phyloP scores from a whole-genome alignment of 768 basidiomycete genomes.

The Suillus cothurnatus region DNA sequence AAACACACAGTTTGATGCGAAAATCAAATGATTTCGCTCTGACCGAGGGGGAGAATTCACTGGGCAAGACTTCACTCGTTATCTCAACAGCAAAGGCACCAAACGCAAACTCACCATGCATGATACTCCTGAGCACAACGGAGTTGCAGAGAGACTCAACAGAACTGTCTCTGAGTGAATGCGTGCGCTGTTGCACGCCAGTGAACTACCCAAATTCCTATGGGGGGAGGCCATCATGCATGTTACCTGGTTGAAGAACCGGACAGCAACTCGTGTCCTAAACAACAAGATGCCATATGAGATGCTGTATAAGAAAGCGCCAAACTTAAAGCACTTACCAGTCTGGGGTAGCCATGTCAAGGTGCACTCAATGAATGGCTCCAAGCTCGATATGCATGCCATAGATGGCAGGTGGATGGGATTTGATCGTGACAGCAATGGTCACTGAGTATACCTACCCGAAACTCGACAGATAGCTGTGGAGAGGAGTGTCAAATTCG shows the following conservation, averaged over 20 bases:
- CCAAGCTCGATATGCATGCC: no score
- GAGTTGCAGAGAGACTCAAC: conserved; percentile 44
- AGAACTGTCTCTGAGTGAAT: conserved; percentile 36
- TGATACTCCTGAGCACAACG: conserved; percentile 47
- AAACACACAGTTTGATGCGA: conserved; percentile 30
- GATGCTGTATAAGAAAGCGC: conserved; percentile 11
- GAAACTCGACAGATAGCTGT: conserved; percentile 9
- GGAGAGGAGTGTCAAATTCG: conserved; percentile 16
- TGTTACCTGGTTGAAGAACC: conserved; percentile 37
- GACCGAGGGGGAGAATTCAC: conserved; percentile 49
- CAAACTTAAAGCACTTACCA: conserved; percentile 14
- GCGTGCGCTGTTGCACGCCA: conserved; percentile 37
- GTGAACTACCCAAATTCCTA: conserved; percentile 36
- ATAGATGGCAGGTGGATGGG: no score
- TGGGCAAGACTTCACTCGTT: conserved; percentile 33
- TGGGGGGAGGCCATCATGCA: conserved; percentile 39
- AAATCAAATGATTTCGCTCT: conserved; percentile 37
- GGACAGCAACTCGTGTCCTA: conserved; percentile 28
- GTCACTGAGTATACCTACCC: conserved; percentile 10
- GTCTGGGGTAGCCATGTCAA: no score
- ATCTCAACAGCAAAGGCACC: conserved; percentile 41
- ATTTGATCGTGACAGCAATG: no score
- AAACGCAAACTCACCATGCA: conserved; percentile 39
- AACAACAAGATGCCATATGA: conserved; percentile 26
- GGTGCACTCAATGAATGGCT: no score